phyloP scores from a whole-genome alignment of 768 basidiomycete species.

The Krasilnikovozyma curviuscula region DNA sequence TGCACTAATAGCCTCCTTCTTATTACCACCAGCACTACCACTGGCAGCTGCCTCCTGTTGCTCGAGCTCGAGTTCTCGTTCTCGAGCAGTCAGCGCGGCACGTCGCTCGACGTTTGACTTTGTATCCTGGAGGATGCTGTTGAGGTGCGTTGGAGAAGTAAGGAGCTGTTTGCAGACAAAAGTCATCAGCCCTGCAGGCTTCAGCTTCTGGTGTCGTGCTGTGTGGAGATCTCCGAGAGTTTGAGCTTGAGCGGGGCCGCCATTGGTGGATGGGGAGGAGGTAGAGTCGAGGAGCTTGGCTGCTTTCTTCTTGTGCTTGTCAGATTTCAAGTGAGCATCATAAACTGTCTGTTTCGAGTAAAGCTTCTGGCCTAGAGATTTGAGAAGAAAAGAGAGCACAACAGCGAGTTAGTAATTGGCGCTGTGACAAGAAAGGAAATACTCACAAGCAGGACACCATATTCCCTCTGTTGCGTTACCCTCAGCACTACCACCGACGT shows the following conservation, averaged over 20 bases:
- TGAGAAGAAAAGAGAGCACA: neutral
- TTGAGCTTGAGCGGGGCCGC: neutral
- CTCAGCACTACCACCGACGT: constrained; percentile 25
- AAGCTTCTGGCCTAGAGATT: constrained; percentile 87
- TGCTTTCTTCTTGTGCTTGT: constrained; percentile 85
- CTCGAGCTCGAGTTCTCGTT: constrained; percentile 68
- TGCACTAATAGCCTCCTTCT: constrained; percentile 31
- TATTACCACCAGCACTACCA: constrained; percentile 12
- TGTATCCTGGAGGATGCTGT: constrained; percentile 58
- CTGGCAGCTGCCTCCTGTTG: constrained; percentile 40
- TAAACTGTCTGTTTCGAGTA: constrained; percentile 97
- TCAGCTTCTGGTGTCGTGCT: constrained; percentile 35
- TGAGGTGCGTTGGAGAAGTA: constrained; percentile 35
- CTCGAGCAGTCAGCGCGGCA: constrained; percentile 89
- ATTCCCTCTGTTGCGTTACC: constrained; percentile 40
- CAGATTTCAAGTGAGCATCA: constrained; percentile 83
- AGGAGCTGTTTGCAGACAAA: constrained; percentile 51
- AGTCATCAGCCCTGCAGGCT: constrained; percentile 50
- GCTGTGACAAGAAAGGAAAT: constrained; percentile 14
- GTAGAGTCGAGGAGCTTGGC: constrained; percentile 40
- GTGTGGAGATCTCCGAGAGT: constrained; percentile 2
- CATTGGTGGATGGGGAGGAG: neutral
- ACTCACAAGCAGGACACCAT: constrained; percentile 86
- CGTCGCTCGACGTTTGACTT: constrained; percentile 91
- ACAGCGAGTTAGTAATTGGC: constrained; percentile 3